Evolutionary conservation across 108 stramenopile genomes (phyloP), one percentile per base, ranked within the genome.

Genomic region (Nannochloropsis oceanica): DNA sequence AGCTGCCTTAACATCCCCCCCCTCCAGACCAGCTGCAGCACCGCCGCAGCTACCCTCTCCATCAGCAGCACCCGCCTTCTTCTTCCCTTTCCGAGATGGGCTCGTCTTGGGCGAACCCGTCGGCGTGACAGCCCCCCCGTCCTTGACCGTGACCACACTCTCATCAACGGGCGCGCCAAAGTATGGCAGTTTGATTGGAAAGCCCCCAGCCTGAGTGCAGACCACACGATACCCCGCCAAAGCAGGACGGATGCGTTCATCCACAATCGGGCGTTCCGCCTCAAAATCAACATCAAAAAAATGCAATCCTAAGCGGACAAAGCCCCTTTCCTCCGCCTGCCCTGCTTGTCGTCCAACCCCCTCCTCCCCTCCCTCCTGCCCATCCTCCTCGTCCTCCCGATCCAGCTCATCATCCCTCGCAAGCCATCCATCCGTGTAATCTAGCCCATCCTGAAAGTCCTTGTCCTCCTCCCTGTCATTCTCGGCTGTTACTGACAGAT

Each of bases 371-470:
- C 44, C 85, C 10, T 50, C 85, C 11, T 81, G 80, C 85, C 85
- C 85, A 18, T 80, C 80, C 80, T 81, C 85, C 43, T 81, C 86
- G 43, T 80, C 27, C 26, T 87, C 85, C 79, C 86, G 83, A 43
- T 88, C 88, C 83, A 87, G 44, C 25, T 89, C 88, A 14, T 87
- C 87, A 80, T 87, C 87, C 84, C 87, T 85, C 27, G 85, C 43
- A 11, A 87, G 81, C 85, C 87, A 89, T 14, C 87, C 87, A 81
- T 88, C 89, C 82, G 85, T 85, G 87, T 89, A 89, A 50, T 89
- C 89, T 20, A 89, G 81, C 11, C 85, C 85, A 42, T 89, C 87
- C 42, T 81, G 87, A 18, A 81, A 84, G 83, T 87, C 87, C 42
- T 84, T 26, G 42, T 83, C 88, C 82, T 85, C 85, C 43, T 88